Conservation (phyloP, 371 early-diverging fungal genomes). For the Capillidium heterosporum region DNA sequence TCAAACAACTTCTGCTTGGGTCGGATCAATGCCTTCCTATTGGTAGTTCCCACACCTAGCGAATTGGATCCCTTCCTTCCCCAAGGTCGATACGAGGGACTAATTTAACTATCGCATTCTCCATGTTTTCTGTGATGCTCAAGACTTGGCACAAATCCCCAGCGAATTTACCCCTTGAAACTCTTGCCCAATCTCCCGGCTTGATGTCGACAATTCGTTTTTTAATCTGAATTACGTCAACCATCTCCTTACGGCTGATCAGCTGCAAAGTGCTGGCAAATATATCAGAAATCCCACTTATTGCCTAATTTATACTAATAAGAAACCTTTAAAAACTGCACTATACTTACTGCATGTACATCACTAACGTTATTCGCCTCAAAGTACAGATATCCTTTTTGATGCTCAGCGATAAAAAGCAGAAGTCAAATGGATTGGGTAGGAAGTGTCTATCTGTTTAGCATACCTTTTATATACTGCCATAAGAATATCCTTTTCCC, state of each 20-base stretch:
- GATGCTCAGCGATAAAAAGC: constrained; percentile 73
- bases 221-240: constrained; percentile 70
- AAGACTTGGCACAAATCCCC: constrained; percentile 89
- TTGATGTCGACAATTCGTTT: constrained; percentile 46
- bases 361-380: constrained; percentile 78
- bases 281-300: constrained; percentile 28
- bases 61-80: constrained; percentile 5
- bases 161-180: constrained; percentile 88
- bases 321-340: background rate
- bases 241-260: constrained; percentile 93
- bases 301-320: background rate
- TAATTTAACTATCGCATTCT: constrained; percentile 60
- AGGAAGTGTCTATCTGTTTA: constrained; percentile 34
- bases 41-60: constrained; percentile 44
- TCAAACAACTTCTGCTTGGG: constrained; percentile 63
- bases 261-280: constrained; percentile 56
- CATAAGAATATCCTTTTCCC: constrained; percentile 74
- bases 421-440: constrained; percentile 52
- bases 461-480: constrained; percentile 63
- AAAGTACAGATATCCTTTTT: constrained; percentile 92
- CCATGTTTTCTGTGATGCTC: constrained; percentile 59
- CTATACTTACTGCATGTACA: constrained; percentile 42
- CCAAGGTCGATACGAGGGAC: constrained; percentile 74
- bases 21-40: constrained; percentile 10
- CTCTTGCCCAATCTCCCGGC: constrained; percentile 76